Evolutionary conservation across 2,329 filamentous ascomycete genomes (phyloP), one percentile per base, ranked within the genome.

Genomic region (Hypoxylon sp.): DNA sequence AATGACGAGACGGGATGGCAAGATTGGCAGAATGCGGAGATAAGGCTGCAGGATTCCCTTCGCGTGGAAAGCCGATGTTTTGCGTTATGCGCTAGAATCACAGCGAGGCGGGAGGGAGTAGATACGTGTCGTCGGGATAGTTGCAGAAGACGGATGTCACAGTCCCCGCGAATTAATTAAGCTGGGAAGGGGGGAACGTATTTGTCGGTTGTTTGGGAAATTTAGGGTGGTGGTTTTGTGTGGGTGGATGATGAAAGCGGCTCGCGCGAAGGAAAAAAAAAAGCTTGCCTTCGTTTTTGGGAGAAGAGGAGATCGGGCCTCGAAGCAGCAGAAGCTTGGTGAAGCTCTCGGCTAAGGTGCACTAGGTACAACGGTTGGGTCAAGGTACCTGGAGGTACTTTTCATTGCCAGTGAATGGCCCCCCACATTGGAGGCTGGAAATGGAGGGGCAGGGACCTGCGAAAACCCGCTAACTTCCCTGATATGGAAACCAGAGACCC

Each of bases 201-300:
- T 61, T 61, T 57, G 54, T 11, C 63, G 69, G 48, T 64, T 65
- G 61, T 64, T 66, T 66, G 35, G 44, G 57, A 37, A 61, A 66
- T 61, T 66, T 60, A 40, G 61, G 46, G 57, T 44, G 58, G 42
- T 67, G 59, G 50, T 64, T 69, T 62, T 65, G 58, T 73, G 69
- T 35, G 66, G 65, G 67, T 72, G 71, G 64, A 77, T 77, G 75
- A 77, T 77, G 76, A 76, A 76, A 77, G 75, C 75, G 76, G 75
- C 73, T 75, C 73, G 66, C 48, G 55, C 63, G 60, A 62, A 55
- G 55, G 55, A 58, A 17, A 64, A 67, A 64, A 67, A 72, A 71
- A 64, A 62, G 57, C 57, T 70, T 68, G 46, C 54, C 60, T 49
- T 27, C 48, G n/a, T 62, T 53, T 53, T 48, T 49, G 56, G 62